Evolutionary conservation across 176 grass and related monocot genomes (phyloP), one percentile per base, ranked within the genome.

Genomic region (Oryza glaberrima): DNA sequence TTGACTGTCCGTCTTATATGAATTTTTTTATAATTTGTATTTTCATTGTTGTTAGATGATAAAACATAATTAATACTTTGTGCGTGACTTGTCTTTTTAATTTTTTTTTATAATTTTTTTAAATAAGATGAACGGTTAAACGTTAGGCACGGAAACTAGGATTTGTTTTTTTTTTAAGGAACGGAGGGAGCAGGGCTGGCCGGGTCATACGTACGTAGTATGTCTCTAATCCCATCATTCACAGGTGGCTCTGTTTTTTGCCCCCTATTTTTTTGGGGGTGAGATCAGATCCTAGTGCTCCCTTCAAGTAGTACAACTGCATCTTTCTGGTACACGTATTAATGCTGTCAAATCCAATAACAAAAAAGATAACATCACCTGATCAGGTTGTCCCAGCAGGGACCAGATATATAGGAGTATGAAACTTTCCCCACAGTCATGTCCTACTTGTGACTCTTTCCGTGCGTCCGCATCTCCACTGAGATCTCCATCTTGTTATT

Each of bases 371-470:
- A 82, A 30, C 11, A 17, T 58, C 38, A 69, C 75, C 80, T 79
- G 16, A 70, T 78, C 84, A 90, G 70, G 36, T 38, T 90, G 88
- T 86, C 30, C 79, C 58, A 61, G 20, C 58, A 72, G 64, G 88
- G 88, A 79, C 79, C 83, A 78, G 80, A 65, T 32, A 32, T 32
- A 32, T 32, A 32, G 30, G 30, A 32, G 30, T 23, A 66, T 67
- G 35, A 47, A 61, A 47, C 36, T 74, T 38, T 72, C 26, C 4
- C 25, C 30, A 32, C 7, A 19, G 67, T 14, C 30, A 82, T 69
- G 88, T 78, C 73, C 78, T 56, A 70, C 34, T 85, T 38, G 52
- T 77, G 83, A 77, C 67, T 25, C 83, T 89, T 81, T 81, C 72
- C 25, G 5, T 46, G 56, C 23, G 83, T 67, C 56, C 25, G 6